Evolutionary conservation across 139 green algal genomes (phyloP), one percentile per base, ranked within the genome.

Genomic region (Coelastrella sp.): DNA sequence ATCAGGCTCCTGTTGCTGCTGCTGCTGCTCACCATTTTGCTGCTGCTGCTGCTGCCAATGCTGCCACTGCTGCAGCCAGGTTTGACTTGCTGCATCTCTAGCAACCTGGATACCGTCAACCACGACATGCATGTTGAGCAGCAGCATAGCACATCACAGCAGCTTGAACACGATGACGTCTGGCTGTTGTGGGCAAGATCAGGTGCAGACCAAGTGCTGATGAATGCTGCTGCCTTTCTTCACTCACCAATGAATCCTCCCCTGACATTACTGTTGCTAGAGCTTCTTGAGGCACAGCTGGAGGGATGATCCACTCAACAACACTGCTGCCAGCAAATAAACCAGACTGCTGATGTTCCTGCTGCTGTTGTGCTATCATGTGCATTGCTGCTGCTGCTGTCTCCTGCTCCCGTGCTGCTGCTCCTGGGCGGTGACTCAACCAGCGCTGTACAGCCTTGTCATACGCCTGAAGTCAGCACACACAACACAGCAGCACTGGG

Each of bases 381-480:
- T 51, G 19, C 69, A 59, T 51, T 27, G 71, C 71, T 38, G 71
- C 71, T 51, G 34, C 41, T 79, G 71, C 71, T 27, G 71, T 51
- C 40, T 79, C 40, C 41, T 60, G 41, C 32, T 79, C 71, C 3
- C 38, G 40, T 6, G 32, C n/a, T n/a, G 71, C 40, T 40, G 41
- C 71, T 32, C 35, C 35, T 30, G 25, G 38, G 21, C 71, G 27
- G 25, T 38, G n/a, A 30, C 5, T 34, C 45, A 59, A 40, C 72
- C 72, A 80, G 48, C 72, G 48, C n/a, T 80, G 72, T 19, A 80
- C 45, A 19, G 72, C 72, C 13, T 48, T 23, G 32, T 80, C 48
- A 38, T 67, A 80, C 19, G 30, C 72, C 72, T 80, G 72, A 40
- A 75, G 40, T 34, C 32, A 4, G 4, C 4, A 35, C 32, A 40